These are phyloP conservation scores for Torulaspora gathmanii DNA, from an alignment of 805 yeast genomes.

Conservation along the genomic window DNA sequence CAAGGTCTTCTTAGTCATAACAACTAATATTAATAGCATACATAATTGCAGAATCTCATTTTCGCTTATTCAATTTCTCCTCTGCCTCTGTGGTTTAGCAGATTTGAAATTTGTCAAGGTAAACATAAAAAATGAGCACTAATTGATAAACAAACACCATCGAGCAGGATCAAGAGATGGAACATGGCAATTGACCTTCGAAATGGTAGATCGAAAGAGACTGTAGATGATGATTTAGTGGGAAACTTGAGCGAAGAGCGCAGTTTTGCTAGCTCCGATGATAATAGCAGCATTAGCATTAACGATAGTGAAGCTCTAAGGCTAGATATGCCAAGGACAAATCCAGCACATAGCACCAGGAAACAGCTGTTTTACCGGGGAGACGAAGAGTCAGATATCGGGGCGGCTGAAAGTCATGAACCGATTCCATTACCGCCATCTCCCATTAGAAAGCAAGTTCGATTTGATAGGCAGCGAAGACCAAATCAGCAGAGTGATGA, in stretches of 20 bases:
- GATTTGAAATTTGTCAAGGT: no score
- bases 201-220: not conserved
- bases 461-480: conserved; percentile 10
- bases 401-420: not conserved
- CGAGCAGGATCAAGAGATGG: not conserved
- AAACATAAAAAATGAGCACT: not conserved
- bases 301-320: conserved; percentile 16
- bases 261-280: conserved; percentile 2
- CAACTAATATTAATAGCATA: not conserved
- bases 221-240: not conserved
- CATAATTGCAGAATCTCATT: not conserved
- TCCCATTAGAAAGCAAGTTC: conserved; percentile 6
- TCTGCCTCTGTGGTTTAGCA: not conserved
- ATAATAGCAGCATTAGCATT: conserved; percentile 14
- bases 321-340: conserved; percentile 12
- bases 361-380: conserved; percentile 13
- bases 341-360: not conserved
- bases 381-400: conserved; percentile 11
- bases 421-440: not conserved
- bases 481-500: conserved; percentile 10
- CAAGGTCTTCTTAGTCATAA: not conserved
- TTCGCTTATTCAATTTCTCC: no score
- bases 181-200: not conserved
- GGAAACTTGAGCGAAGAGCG: not conserved
- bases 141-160: not conserved